Evolutionary conservation across 345 rosid species (phyloP), one percentile per base, ranked within the genome.

Genomic region (Corchorus capsularis): DNA sequence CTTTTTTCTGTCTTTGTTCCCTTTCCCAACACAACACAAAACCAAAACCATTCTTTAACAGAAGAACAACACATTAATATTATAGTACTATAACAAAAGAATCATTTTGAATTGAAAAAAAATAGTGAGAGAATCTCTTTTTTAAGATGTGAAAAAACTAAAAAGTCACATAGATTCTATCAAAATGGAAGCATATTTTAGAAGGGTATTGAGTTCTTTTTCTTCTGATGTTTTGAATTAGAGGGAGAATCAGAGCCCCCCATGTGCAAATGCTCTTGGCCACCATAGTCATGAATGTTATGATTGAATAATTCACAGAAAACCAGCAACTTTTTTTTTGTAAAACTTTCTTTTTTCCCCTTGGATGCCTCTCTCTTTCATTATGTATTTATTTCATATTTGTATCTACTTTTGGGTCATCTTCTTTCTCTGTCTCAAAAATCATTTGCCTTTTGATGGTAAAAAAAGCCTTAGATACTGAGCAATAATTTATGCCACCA

Each of bases 361-460:
- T 76, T 50, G 85, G 85, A 82, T 82, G 66, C 88, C 67, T 67
- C 72, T 49, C 41, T 49, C 41, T 49, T 67, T 19, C 27, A 8
- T 4, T 4, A 37, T 49, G 37, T 57, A 63, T 56, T 73, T 46
- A 6, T 53, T 63, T 69, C 70, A 39, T 53, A 39, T 53, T 19
- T 37, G 37, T 20, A 49, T 64, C 74, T 57, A 55, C 71, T 76
- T 76, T 75, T 64, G 77, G 69, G 71, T 68, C 46, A 22, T 63
- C 81, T 79, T 81, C 81, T 79, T 81, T 81, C 79, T 81, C 41
- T 46, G 46, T 27, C 78, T 15, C 71, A 79, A 78, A 81, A 83
- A 77, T 56, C 55, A 77, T 79, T 65, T 59, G 35, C 77, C 83
- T 79, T 87, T 75, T 46, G 69, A 67, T 67, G 10, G 70, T 64